phyloP scores from a whole-genome alignment of 2,329 filamentous ascomycete species.

The Exutisphaerella laricina region DNA sequence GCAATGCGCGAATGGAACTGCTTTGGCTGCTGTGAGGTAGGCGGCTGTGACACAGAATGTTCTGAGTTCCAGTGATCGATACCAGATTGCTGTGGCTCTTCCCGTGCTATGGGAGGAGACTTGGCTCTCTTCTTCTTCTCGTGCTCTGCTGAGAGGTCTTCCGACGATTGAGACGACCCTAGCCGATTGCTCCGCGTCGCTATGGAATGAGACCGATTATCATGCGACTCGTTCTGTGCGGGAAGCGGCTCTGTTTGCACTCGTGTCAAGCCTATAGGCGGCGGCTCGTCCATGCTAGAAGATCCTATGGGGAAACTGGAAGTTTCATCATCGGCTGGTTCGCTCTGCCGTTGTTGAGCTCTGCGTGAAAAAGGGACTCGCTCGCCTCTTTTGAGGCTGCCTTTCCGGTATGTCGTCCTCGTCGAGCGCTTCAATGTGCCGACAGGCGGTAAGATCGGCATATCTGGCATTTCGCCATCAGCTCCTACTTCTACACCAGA shows the following conservation, averaged over 20 bases:
- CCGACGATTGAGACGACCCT: slow-evolving; percentile 27
- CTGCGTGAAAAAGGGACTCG: slow-evolving; percentile 70
- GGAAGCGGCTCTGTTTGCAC: slow-evolving; percentile 65
- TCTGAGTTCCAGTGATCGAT: slow-evolving; percentile 13
- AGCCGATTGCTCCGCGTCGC: slow-evolving; percentile 44
- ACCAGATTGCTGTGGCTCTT: slow-evolving; percentile 13
- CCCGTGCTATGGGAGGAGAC: slow-evolving; percentile 8
- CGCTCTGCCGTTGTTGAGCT: slow-evolving; percentile 56
- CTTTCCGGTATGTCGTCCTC: slow-evolving; percentile 82
- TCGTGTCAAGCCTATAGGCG: slow-evolving; percentile 52
- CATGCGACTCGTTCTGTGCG: slow-evolving; percentile 35
- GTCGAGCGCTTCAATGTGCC: slow-evolving; percentile 84
- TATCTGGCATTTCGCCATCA: slow-evolving; percentile 74
- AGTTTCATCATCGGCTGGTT: slow-evolving; percentile 53
- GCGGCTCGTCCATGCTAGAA: slow-evolving; percentile 35
- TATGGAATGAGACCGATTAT: slow-evolving; percentile 59
- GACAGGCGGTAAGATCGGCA: slow-evolving; percentile 73
- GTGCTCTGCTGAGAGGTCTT: slow-evolving; percentile 19
- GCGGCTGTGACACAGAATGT: slow-evolving; percentile 24
- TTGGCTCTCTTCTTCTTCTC: slow-evolving; percentile 6
- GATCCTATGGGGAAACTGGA: slow-evolving; percentile 43
- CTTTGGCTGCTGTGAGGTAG: slow-evolving; percentile 37
- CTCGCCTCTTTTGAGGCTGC: slow-evolving; percentile 76
- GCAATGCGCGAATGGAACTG: slow-evolving; percentile 53
- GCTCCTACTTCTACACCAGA: slow-evolving; percentile 36